A percentile compares a stretch with the other conserved stretches of the same genome.
Conservation (phyloP, 2,329 filamentous ascomycete genomes). For the Talaromyces sp. region DNA sequence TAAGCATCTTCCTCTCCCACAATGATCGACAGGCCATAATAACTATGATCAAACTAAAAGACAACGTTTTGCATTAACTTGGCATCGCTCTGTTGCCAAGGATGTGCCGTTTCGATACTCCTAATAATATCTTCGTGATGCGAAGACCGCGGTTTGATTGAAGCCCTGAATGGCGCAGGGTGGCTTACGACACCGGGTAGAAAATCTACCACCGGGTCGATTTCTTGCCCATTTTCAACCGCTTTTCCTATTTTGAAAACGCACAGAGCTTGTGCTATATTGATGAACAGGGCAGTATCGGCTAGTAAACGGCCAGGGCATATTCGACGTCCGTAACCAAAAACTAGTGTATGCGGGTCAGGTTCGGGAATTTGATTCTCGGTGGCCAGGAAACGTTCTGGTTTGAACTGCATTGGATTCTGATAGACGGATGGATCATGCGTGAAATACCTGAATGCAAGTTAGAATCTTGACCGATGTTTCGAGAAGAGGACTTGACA, state of each 20-base stretch:
- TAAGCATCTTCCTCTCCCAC: too few relatives aligned
- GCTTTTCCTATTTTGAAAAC: conserved; percentile 43
- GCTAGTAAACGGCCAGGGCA: conserved; percentile 42
- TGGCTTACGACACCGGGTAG: conserved; percentile 32
- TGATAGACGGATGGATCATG: conserved; percentile 36
- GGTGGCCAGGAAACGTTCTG: conserved; percentile 38
- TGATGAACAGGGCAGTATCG: conserved; percentile 39
- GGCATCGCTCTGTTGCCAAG: conserved; percentile 39
- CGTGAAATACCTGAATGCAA: conserved; percentile 31
- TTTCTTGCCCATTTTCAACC: conserved; percentile 33
- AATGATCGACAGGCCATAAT: not conserved
- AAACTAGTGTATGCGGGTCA: conserved; percentile 30
- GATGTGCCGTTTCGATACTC: conserved; percentile 31
- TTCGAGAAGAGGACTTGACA: not conserved
- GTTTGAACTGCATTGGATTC: conserved; percentile 38
- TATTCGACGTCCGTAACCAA: conserved; percentile 41
- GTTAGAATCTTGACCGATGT: not conserved
- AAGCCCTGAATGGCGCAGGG: conserved; percentile 32
- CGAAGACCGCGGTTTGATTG: conserved; percentile 32
- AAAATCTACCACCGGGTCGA: conserved; percentile 35
- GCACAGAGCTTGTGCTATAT: conserved; percentile 42
- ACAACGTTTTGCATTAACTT: conserved; percentile 10
- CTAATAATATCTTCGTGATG: conserved; percentile 30
- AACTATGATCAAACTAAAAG: not conserved
- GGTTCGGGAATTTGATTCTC: conserved; percentile 30